Evolutionary conservation across 2,329 filamentous ascomycete species (phyloP).

Genomic region (Xylaria arbuscula): DNA sequence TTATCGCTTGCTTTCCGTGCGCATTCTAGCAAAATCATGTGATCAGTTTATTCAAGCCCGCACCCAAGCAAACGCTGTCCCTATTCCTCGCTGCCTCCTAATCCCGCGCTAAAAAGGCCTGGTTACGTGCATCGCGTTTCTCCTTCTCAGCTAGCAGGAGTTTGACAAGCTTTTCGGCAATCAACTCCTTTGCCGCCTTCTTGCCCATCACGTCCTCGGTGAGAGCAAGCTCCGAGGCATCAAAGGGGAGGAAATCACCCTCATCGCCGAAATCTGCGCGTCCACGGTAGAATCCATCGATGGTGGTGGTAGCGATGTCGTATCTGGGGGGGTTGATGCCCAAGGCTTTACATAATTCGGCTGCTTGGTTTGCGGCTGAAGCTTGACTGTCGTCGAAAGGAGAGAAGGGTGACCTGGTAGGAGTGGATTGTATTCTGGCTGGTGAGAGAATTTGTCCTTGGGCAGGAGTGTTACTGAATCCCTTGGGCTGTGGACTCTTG

Average conservation of each 20-base stretch:
- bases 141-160: constrained; percentile 49
- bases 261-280: constrained; percentile 41
- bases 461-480: not conserved
- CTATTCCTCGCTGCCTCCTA: not conserved
- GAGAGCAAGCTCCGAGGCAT: constrained; percentile 17
- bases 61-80: not conserved
- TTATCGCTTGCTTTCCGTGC: too few relatives aligned
- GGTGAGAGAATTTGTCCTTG: not conserved
- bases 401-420: constrained; percentile 39
- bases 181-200: constrained; percentile 51
- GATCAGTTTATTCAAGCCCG: not conserved
- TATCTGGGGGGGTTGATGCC: constrained; percentile 53
- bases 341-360: constrained; percentile 51
- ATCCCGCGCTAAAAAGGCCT: constrained; percentile 19
- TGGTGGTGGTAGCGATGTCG: constrained; percentile 40
- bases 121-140: constrained; percentile 27
- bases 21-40: not conserved
- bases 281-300: constrained; percentile 52
- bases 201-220: constrained; percentile 50
- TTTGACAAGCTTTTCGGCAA: constrained; percentile 55
- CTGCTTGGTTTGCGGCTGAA: constrained; percentile 44
- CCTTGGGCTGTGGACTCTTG: not conserved
- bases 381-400: constrained; percentile 40
- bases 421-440: constrained; percentile 32
- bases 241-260: constrained; percentile 29